Percentiles rank a stretch among this genome's conserved stretches.
Evolutionary conservation across 73 alveolate genomes (phyloP).

Genomic region (Blepharisma stoltei): DNA sequence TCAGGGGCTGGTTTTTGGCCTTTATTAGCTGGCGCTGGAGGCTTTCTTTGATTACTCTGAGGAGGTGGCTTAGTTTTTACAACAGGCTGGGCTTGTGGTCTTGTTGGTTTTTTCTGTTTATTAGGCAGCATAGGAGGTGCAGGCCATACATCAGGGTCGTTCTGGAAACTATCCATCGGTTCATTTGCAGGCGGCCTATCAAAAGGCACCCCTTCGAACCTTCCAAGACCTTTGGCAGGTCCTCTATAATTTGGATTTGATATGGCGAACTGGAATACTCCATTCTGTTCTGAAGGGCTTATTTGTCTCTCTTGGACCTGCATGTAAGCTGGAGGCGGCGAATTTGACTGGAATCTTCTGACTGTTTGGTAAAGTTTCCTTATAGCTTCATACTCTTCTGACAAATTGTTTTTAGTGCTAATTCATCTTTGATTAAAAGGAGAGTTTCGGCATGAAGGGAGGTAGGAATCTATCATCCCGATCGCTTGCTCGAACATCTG

Average conservation of each 20-base stretch:
- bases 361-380: background rate
- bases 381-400: conserved; percentile 10
- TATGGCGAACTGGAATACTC: background rate
- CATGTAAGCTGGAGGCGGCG: background rate
- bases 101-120: background rate
- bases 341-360: background rate
- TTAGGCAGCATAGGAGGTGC: conserved; percentile 1
- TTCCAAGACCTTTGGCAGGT: background rate
- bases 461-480: background rate
- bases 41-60: conserved; percentile 15
- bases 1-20: conserved; percentile 40
- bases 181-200: background rate
- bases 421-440: too few species aligned
- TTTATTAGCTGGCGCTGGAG: conserved; percentile 59
- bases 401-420: background rate
- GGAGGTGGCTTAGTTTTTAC: conserved; percentile 31
- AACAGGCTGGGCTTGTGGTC: conserved; percentile 45
- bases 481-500: conserved; percentile 12
- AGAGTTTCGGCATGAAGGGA: background rate
- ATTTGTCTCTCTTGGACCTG: background rate
- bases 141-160: conserved; percentile 35
- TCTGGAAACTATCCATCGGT: background rate
- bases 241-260: conserved; percentile 9
- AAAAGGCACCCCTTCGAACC: conserved; percentile 10
- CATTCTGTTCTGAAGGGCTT: background rate